Percentiles rank a stretch among this genome's conserved stretches.
Conservation (phyloP, 352 stramenopile genomes). For the Phytophthora pseudosyringae region DNA sequence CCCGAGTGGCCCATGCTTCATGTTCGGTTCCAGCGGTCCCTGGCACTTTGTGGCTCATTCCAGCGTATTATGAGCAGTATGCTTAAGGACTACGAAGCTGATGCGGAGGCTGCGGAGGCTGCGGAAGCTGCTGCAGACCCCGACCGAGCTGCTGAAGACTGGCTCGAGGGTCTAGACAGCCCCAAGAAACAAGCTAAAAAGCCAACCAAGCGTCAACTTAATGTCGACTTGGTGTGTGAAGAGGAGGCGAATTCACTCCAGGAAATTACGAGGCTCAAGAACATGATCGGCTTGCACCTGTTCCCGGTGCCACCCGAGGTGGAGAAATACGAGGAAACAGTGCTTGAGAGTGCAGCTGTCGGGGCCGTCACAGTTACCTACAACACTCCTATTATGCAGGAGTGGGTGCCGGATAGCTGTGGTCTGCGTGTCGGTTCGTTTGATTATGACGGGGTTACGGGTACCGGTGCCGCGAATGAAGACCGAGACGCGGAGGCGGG, state of each 20-base stretch:
- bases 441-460: constrained; percentile 27
- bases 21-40: constrained; percentile 60
- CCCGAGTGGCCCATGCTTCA: constrained; percentile 69
- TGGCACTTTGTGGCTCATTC: constrained; percentile 59
- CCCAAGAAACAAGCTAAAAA: constrained; percentile 28
- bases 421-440: constrained; percentile 68
- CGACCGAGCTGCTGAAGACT: constrained; percentile 30
- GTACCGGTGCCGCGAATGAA: constrained; percentile 13
- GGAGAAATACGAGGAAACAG: constrained; percentile 59
- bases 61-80: constrained; percentile 55
- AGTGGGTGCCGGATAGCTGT: constrained; percentile 65
- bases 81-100: constrained; percentile 36
- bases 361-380: constrained; percentile 70
- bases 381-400: constrained; percentile 77
- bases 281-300: constrained; percentile 68
- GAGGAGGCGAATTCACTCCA: constrained; percentile 42
- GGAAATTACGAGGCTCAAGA: constrained; percentile 63
- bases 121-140: constrained; percentile 26
- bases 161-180: constrained; percentile 31
- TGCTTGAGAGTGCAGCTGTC: constrained; percentile 61
- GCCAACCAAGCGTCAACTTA: constrained; percentile 31
- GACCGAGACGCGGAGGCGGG: constrained; percentile 5
- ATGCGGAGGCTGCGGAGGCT: constrained; percentile 29
- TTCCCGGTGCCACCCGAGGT: constrained; percentile 64
- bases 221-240: constrained; percentile 70